Base-by-base conservation (phyloP, 192 early-diverging fungal genomes). In the Helicostylum pulchrum region DNA sequence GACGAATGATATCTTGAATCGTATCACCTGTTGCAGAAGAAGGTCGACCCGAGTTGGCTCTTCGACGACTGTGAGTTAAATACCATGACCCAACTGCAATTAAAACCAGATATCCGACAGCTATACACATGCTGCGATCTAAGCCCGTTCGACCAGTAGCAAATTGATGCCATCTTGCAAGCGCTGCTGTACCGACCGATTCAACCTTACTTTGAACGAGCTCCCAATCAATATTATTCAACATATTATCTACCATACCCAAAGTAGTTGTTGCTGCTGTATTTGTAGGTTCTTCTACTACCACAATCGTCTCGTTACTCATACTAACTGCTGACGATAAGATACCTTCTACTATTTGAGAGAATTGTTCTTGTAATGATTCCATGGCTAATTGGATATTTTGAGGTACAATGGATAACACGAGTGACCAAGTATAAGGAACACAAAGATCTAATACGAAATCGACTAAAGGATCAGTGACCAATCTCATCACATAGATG, bases 381-480 rank as follows among this genome's bases (percentile, higher is more conserved):
- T 46, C 34, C 14, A 34, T 14, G 3, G 61, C 55, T 5, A 54
- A n/a, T 52, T 54, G 59, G 7, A 68, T 54, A 0, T 44, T 34
- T 19, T 60, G 47, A 8, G 67, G 67, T 31, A 73, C 59, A 31
- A 44, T 42, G 7, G 75, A 46, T n/a, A 74, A 20, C n/a, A 59
- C 23, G 20, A 57, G 32, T n/a, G 67, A 57, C 53, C 61, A 64
- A 49, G 73, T 15, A 15, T 69, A 70, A 11, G 84, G 84, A 5
- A 84, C 32, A 23, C 67, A 53, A 0, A 69, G 68, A 70, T 92
- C 89, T 0, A 88, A 66, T 1, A 86, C 58, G 26, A 88, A 79
- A 57, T 94, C 86, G 17, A 90, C 76, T 5, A 93, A 57, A 0
- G 90, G 83, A 64, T 98, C 92, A 4, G 88, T 87, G 15, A 88